These are phyloP conservation scores for Jatropha podagrica DNA, from an alignment of 441 rosid species.

Conservation along the genomic window DNA sequence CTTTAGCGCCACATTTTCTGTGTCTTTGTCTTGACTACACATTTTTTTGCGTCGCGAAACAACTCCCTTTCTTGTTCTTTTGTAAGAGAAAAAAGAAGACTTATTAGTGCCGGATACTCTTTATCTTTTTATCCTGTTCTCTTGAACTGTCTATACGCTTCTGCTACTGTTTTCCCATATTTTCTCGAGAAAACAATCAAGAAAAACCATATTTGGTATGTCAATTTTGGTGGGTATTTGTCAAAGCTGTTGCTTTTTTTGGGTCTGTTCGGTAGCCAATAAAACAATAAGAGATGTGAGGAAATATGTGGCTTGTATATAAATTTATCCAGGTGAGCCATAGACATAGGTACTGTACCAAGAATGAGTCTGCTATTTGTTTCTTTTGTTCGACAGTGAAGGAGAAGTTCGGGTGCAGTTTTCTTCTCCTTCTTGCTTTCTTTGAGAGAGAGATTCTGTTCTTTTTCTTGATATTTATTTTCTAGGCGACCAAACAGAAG, in stretches of 20 bases:
- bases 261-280: slow-evolving; percentile 21
- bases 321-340: slow-evolving; percentile 6
- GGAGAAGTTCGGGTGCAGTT: background rate
- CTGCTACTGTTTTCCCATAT: background rate
- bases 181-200: background rate
- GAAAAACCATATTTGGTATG: background rate
- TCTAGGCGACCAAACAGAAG: slow-evolving; percentile 16
- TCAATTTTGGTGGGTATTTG: slow-evolving; percentile 9
- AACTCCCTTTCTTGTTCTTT: background rate
- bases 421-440: background rate
- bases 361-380: background rate
- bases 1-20: background rate
- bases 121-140: background rate
- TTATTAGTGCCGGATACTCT: background rate
- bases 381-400: slow-evolving; percentile 9
- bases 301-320: slow-evolving; percentile 10
- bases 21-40: background rate
- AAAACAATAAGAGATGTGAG: slow-evolving; percentile 3
- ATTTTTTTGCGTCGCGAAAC: background rate
- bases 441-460: background rate
- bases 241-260: slow-evolving; percentile 6
- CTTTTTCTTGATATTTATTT: background rate
- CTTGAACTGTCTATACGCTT: background rate
- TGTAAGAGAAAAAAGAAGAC: background rate
- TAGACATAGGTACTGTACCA: slow-evolving; percentile 1